These are phyloP conservation scores for Artomyces pyxidatus DNA, from an alignment of 768 basidiomycete species.

Conservation along the genomic window DNA sequence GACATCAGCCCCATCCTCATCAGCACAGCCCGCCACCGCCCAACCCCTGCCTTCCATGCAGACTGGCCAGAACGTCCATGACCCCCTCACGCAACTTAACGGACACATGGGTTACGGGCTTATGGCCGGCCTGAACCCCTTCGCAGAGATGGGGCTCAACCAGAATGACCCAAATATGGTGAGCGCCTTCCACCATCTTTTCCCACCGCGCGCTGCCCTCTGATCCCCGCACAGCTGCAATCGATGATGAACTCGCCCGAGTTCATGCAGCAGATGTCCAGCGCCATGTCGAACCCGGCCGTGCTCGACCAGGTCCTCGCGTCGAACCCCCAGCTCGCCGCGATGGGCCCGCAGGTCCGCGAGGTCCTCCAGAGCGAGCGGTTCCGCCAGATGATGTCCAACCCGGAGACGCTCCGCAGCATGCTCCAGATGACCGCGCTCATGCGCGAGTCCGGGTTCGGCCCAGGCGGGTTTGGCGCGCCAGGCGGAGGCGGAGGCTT, in stretches of 20 bases:
- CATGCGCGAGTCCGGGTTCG: constrained; percentile 36
- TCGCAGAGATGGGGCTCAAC: constrained; percentile 86
- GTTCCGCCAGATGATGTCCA: constrained; percentile 75
- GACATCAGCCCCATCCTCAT: constrained; percentile 18
- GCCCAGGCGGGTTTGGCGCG: constrained; percentile 6
- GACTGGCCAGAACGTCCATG: constrained; percentile 81
- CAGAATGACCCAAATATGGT: constrained; percentile 93
- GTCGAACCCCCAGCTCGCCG: constrained; percentile 66
- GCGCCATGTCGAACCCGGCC: constrained; percentile 81
- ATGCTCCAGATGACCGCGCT: constrained; percentile 69
- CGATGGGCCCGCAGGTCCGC: constrained; percentile 75
- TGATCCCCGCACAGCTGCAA: constrained; percentile 48
- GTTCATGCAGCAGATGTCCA: constrained; percentile 82
- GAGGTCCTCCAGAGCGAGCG: constrained; percentile 68
- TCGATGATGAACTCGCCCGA: constrained; percentile 79
- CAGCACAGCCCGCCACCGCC: constrained; percentile 33
- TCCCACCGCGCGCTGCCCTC: neutral
- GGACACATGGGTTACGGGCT: constrained; percentile 68
- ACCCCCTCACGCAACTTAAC: constrained; percentile 81
- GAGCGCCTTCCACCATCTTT: constrained; percentile 17
- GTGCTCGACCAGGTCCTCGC: constrained; percentile 82
- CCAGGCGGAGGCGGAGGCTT: constrained; percentile 28
- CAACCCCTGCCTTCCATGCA: constrained; percentile 79
- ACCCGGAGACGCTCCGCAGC: constrained; percentile 66
- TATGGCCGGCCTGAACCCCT: constrained; percentile 87